A percentile compares a stretch with the other conserved stretches of the same genome.
Evolutionary conservation across 306 rosid species (phyloP).

Genomic region (apple (Malus domestica)): DNA sequence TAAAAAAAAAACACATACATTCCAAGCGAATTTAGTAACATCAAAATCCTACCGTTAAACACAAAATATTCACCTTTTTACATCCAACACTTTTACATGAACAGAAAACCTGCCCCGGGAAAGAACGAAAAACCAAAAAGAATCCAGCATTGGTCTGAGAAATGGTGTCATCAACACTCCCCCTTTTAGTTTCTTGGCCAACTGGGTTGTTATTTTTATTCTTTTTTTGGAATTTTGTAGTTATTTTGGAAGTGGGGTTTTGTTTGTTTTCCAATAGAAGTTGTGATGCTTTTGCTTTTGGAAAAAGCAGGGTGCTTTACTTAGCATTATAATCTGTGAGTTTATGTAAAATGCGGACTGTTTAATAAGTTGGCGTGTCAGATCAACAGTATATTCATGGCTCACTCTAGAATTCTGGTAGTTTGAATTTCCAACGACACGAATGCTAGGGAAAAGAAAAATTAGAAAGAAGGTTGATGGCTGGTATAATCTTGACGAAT

Average conservation of each 20-base stretch:
- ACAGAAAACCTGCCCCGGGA: no score
- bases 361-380: no score
- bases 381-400: background rate
- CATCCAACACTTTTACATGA: no score
- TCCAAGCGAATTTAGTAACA: no score
- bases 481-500: no score
- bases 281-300: background rate
- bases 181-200: background rate
- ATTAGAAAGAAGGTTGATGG: background rate
- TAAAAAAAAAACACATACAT: no score
- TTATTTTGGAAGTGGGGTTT: background rate
- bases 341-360: background rate
- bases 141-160: constrained; percentile 29
- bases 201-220: background rate
- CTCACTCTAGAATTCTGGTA: no score
- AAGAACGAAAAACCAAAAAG: background rate
- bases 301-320: no score
- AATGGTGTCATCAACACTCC: constrained; percentile 2
- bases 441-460: no score
- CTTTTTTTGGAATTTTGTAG: background rate
- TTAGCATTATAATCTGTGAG: background rate
- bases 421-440: background rate
- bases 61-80: no score
- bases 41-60: no score
- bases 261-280: background rate